Conservation (phyloP, 345 rosid species). For the Boechera stricta region DNA sequence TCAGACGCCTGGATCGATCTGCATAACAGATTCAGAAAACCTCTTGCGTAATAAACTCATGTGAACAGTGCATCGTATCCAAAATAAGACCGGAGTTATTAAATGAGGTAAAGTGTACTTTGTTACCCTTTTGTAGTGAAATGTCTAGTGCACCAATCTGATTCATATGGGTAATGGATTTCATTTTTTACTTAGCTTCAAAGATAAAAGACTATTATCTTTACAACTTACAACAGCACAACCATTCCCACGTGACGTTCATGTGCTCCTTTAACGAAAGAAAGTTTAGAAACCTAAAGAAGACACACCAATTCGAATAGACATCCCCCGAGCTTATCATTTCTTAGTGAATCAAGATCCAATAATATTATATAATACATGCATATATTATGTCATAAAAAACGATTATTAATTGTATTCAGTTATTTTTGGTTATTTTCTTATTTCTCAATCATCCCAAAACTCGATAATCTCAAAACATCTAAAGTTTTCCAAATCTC, state of each 20-base stretch:
- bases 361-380: not conserved
- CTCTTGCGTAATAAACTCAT: slow-evolving; percentile 30
- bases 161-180: not conserved
- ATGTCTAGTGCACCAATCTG: not conserved
- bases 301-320: slow-evolving; percentile 8
- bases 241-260: slow-evolving; percentile 30
- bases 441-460: not conserved
- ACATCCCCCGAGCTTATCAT: slow-evolving; percentile 12
- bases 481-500: slow-evolving; percentile 21
- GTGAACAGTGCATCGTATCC: slow-evolving; percentile 29
- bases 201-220: not conserved
- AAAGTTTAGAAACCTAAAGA: slow-evolving; percentile 13
- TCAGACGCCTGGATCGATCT: slow-evolving; percentile 28
- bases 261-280: slow-evolving; percentile 14
- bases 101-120: not conserved
- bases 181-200: not conserved
- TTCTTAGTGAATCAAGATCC: not conserved
- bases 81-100: not conserved
- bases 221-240: not conserved
- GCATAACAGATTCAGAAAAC: slow-evolving; percentile 11
- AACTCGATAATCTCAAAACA: slow-evolving; percentile 17
- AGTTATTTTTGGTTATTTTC: not conserved
- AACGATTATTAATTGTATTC: not conserved
- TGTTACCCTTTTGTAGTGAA: not conserved
- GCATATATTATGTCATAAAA: not conserved